Evolutionary conservation across 495 filamentous ascomycete genomes (phyloP), one percentile per base, ranked within the genome.

Genomic region (Ramalina peruviana): DNA sequence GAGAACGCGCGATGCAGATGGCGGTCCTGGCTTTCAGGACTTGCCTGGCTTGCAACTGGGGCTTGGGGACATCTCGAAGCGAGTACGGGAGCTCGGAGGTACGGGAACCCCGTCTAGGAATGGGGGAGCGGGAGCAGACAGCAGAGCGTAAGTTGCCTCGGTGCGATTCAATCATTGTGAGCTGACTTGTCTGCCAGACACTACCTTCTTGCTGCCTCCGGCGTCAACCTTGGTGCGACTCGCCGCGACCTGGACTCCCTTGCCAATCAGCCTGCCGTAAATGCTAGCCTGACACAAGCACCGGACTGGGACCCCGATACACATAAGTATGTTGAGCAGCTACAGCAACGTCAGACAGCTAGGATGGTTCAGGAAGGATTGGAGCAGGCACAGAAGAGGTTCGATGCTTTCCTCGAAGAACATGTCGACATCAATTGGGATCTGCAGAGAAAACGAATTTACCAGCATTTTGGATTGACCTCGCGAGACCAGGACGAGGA

Each of bases 351-450:
- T 64, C 90, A 87, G 27, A 90, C 89, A 3, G 72, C 93, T 49
- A 88, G 82, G 57, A 89, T 94, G 77, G 86, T 96, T 49, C 74
- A 82, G 17, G 88, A 97, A 57, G 85, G 88, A 19, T 72, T 95
- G 53, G 78, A 88, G 56, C 79, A 88, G 49, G 86, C 88, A 13
- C 81, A 87, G 38, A 79, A 78, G 16, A 90, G 96, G 59, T 97
- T 99, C 55, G 88, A 99, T 60, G 64, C 74, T 37, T 96, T 93
- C 62, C 67, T 99, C 40, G 92, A 96, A 61, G 88, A 94, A 55
- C 90, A 92, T 60, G 82, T 96, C 6, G 86, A 86, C 7, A 81
- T 92, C 71, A 86, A 96, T 63, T 97, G 90, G 90, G 88, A 97
- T 49, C 79, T 82, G 6, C 92, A 97, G 66, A 81, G 89, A 36